These are phyloP conservation scores for Flaveria trinervia DNA, from an alignment of 129 eudicot species.

Conservation along the genomic window DNA sequence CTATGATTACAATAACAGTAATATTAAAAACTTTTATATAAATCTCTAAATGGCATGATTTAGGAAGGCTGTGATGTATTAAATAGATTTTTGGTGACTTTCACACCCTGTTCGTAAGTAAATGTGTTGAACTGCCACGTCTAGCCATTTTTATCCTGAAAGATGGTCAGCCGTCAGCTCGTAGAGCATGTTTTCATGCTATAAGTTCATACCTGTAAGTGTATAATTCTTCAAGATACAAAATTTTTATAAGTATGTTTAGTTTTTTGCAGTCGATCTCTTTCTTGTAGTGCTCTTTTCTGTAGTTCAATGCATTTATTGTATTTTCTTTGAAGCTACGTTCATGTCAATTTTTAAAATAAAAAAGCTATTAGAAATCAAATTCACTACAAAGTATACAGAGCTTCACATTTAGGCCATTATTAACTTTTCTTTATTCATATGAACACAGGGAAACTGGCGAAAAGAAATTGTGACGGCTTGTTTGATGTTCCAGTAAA, in stretches of 20 bases:
- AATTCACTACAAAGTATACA: not conserved
- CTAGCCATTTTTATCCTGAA: not conserved
- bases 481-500: conserved; percentile 54
- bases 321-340: not conserved
- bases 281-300: not conserved
- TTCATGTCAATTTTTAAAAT: not conserved
- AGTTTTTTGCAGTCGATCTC: not conserved
- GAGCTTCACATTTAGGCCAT: not conserved
- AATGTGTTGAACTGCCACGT: not conserved
- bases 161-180: not conserved
- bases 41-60: not conserved
- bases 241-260: not conserved
- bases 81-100: not conserved
- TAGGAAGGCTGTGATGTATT: not conserved
- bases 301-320: not conserved
- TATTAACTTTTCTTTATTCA: not conserved
- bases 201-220: not conserved
- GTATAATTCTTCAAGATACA: not conserved
- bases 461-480: conserved; percentile 42
- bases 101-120: not conserved
- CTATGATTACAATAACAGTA: not conserved
- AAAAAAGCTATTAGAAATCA: not conserved
- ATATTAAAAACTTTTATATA: not conserved
- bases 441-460: conserved; percentile 44
- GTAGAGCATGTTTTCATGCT: conserved; percentile 1